Conservation (phyloP, 129 eudicot species). For the Ambrosia trifida region DNA sequence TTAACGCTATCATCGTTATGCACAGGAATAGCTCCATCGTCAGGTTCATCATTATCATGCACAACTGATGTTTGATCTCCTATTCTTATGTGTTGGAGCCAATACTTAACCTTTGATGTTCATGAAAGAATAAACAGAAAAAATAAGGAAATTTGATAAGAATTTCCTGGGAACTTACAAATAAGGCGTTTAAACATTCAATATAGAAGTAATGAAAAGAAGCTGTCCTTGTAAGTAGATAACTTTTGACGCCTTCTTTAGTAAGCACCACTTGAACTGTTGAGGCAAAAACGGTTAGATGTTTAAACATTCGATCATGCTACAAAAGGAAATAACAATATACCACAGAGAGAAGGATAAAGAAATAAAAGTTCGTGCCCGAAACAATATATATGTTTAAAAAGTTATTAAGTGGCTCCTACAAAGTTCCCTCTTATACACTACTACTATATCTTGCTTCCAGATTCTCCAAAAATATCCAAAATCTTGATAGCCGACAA, state of each 20-base stretch:
- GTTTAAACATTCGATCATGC: not conserved
- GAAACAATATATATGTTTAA: not conserved
- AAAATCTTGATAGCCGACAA: not conserved
- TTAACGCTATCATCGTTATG: slow-evolving; percentile 52
- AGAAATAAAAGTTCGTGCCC: not conserved
- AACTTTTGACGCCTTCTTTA: slow-evolving; percentile 92
- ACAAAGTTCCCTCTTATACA: not conserved
- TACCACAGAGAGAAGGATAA: not conserved
- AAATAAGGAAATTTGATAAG: slow-evolving; percentile 5
- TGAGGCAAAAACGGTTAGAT: slow-evolving; percentile 14
- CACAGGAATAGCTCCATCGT: slow-evolving; percentile 78
- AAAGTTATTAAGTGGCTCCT: not conserved
- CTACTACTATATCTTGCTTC: slow-evolving; percentile 6
- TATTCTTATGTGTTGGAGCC: slow-evolving; percentile 83
- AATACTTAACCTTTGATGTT: slow-evolving; percentile 69
- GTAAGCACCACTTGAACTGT: slow-evolving; percentile 87
- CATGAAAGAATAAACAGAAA: slow-evolving; percentile 1
- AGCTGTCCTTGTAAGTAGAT: slow-evolving; percentile 94
- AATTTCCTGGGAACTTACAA: not conserved
- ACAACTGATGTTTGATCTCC: slow-evolving; percentile 69
- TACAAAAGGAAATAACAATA: not conserved
- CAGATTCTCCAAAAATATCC: not conserved
- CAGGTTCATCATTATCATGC: slow-evolving; percentile 83
- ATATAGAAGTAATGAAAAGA: slow-evolving; percentile 5
- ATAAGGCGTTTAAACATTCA: slow-evolving; percentile 1